phyloP scores from a whole-genome alignment of 352 stramenopile species.

The Globisporangium nunn region DNA sequence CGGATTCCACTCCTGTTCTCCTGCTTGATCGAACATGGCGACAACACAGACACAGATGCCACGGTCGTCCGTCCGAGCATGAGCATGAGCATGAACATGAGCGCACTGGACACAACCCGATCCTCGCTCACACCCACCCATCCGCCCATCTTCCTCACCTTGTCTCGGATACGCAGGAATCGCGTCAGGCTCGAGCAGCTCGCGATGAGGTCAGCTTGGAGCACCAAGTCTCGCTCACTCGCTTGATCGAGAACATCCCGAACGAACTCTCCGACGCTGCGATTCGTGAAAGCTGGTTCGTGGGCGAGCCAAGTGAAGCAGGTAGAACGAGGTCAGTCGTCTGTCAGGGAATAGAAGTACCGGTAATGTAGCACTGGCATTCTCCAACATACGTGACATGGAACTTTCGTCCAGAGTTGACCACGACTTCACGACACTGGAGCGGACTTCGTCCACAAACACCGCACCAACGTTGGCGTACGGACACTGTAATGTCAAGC shows the following conservation, averaged over 20 bases:
- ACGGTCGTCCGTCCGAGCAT: too few species aligned
- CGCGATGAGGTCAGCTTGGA: slow-evolving; percentile 53
- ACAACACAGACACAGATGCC: too few species aligned
- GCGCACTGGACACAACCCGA: too few species aligned
- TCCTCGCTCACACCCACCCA: too few species aligned
- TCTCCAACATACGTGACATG: slow-evolving; percentile 24
- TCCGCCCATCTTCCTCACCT: slow-evolving; percentile 14
- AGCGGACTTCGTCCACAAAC: slow-evolving; percentile 53
- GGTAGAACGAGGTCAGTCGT: neutral
- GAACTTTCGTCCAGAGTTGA: slow-evolving; percentile 9
- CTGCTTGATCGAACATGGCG: slow-evolving; percentile 9
- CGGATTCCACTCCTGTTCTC: slow-evolving; percentile 27
- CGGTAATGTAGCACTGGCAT: neutral
- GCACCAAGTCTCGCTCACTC: slow-evolving; percentile 48
- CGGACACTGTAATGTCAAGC: slow-evolving; percentile 42
- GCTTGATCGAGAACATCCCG: slow-evolving; percentile 27
- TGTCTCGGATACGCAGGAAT: slow-evolving; percentile 60
- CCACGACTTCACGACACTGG: slow-evolving; percentile 37
- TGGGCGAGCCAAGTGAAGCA: neutral
- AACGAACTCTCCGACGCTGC: slow-evolving; percentile 23
- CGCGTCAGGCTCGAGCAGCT: slow-evolving; percentile 60
- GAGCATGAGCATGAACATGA: too few species aligned
- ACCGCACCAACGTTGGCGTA: slow-evolving; percentile 68
- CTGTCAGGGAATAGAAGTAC: neutral
- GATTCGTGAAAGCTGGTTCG: slow-evolving; percentile 2